These are phyloP conservation scores for Ambrosia hybrid DNA, from an alignment of 140 eudicot genomes.

Conservation along the genomic window DNA sequence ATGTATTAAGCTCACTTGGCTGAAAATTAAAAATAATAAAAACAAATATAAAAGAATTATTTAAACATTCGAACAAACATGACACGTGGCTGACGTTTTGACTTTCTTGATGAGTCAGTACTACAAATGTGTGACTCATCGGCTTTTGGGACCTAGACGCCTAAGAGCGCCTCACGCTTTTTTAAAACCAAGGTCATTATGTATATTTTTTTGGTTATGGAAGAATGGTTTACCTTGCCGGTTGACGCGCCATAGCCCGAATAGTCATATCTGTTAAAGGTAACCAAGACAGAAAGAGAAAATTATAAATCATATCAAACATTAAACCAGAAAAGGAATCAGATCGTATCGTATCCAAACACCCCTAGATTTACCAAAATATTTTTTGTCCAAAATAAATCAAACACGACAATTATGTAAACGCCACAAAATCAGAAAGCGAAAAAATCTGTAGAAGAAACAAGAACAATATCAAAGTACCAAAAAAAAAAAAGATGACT, in stretches of 20 bases:
- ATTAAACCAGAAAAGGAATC: not conserved
- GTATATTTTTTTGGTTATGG: not conserved
- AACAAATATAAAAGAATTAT: not conserved
- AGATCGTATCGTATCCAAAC: constrained; percentile 4
- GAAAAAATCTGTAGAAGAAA: not conserved
- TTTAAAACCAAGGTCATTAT: not conserved
- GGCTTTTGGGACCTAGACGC: too few species aligned
- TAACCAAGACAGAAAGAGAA: constrained; percentile 15
- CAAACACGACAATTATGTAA: not conserved
- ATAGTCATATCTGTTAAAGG: constrained; percentile 76
- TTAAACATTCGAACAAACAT: not conserved
- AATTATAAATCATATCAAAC: constrained; percentile 11
- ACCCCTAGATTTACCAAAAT: constrained; percentile 14
- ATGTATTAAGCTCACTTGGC: constrained; percentile 92
- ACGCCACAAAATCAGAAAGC: constrained; percentile 1
- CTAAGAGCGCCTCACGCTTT: too few species aligned
- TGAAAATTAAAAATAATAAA: constrained; percentile 33
- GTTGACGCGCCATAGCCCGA: constrained; percentile 98
- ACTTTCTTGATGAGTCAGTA: too few species aligned
- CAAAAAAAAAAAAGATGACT: constrained; percentile 33
- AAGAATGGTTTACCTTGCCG: constrained; percentile 62
- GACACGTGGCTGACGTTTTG: not conserved
- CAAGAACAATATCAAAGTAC: not conserved
- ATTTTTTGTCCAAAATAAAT: constrained; percentile 21
- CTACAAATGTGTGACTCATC: too few species aligned